Evolutionary conservation across 1,139 yeast genomes (phyloP), one percentile per base, ranked within the genome.

Genomic region (Geotrichum bryndzae): DNA sequence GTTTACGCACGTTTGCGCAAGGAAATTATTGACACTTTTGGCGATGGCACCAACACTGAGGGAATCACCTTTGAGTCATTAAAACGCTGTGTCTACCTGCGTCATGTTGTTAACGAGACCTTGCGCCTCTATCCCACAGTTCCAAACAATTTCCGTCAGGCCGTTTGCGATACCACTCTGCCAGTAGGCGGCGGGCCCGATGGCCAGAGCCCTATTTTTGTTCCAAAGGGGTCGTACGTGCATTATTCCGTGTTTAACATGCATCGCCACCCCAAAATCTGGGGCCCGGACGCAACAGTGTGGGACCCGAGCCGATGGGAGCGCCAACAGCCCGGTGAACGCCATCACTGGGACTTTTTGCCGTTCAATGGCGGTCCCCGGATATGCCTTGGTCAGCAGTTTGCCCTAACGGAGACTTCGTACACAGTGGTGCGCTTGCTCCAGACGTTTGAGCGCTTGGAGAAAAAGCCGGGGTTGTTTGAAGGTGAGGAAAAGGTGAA

Each of bases 321-420:
- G 5, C 46, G 27, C 23, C 41, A 51, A 65, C 63, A 41, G 63
- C 62, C 54, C 1, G 22, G 38, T 29, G 22, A 22, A 35, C 65
- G 54, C 60, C 72, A 63, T 62, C 67, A 66, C 52, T 83, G 85
- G 85, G 81, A 80, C 15, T 82, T 74, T 69, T 69, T 82, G 33
- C 85, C 85, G 5, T 82, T 82, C 74, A 83, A 83, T 66, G 86
- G 86, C 57, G 87, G 87, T 5, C 86, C 87, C 38, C 74, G 87
- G 62, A 82, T 83, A 61, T 83, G 87, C 67, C 73, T 83, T 58
- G 87, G 86, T 22, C 86, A 83, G 71, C 86, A 82, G 69, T 82
- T 80, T 71, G 86, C 85, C 0, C 76, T 83, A 63, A 82, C 85
- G 22, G 87, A 83, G 70, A 82, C 84, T 3, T 75, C 81, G 3